Conservation (phyloP, 768 basidiomycete genomes). For the Leucosporidium yakuticum region DNA sequence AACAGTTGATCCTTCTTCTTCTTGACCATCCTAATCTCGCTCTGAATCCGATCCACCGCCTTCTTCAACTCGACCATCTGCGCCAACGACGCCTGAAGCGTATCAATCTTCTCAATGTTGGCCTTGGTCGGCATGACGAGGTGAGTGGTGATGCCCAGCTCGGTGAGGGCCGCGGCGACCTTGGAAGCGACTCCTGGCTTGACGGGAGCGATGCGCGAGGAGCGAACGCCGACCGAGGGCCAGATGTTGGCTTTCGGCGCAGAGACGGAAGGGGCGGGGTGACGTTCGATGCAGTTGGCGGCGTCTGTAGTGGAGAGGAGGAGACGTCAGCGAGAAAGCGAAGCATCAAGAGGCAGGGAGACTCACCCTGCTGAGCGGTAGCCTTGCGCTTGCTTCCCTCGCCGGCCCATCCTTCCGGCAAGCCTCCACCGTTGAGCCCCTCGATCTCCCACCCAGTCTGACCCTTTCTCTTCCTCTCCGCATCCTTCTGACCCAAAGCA, state of each 20-base stretch:
- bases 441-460: constrained; percentile 35
- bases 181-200: constrained; percentile 69
- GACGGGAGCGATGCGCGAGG: constrained; percentile 72
- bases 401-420: constrained; percentile 35
- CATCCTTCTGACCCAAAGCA: not conserved
- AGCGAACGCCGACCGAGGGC: constrained; percentile 70
- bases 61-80: constrained; percentile 74
- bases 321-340: constrained; percentile 39
- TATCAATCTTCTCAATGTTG: constrained; percentile 68
- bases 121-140: constrained; percentile 92
- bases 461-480: constrained; percentile 30
- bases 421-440: constrained; percentile 20
- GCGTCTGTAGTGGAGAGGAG: constrained; percentile 29
- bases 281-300: constrained; percentile 39
- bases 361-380: constrained; percentile 27
- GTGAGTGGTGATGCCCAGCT: constrained; percentile 67
- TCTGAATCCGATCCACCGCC: constrained; percentile 73
- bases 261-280: constrained; percentile 32
- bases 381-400: constrained; percentile 30
- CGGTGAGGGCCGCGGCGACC: constrained; percentile 66
- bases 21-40: constrained; percentile 69
- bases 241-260: constrained; percentile 25
- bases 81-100: constrained; percentile 63
- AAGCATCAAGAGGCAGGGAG: not conserved
- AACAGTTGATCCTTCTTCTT: constrained; percentile 23